A percentile compares a stretch with the other conserved stretches of the same genome.
phyloP scores from a whole-genome alignment of 2,329 filamentous ascomycete genomes.

The Podosphaera xanthii region DNA sequence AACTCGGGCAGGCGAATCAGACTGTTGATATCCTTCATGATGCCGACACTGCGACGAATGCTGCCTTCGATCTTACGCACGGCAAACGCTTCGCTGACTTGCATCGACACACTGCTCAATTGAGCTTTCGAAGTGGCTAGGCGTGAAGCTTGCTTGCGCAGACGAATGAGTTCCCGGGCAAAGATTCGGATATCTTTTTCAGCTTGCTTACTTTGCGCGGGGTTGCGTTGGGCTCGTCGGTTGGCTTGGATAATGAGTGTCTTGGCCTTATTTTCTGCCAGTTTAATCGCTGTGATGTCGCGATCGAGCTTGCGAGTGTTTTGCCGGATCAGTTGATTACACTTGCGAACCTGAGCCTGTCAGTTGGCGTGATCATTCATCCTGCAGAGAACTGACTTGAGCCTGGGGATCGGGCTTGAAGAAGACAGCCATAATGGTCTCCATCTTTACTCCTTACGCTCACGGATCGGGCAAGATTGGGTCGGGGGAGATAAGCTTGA shows the following conservation, averaged over 20 bases:
- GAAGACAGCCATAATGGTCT: constrained; percentile 67
- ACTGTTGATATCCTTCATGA: constrained; percentile 92
- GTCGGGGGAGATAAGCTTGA: background rate
- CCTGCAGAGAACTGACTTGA: constrained; percentile 37
- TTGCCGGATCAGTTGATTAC: constrained; percentile 67
- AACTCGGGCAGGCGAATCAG: constrained; percentile 70
- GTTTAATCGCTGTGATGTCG: constrained; percentile 59
- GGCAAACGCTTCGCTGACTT: constrained; percentile 89
- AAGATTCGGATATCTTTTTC: constrained; percentile 67
- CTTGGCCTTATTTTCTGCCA: constrained; percentile 65
- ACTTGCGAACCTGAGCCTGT: constrained; percentile 61
- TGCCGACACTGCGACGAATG: constrained; percentile 63
- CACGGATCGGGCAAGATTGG: background rate
- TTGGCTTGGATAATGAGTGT: constrained; percentile 66
- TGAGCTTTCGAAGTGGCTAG: constrained; percentile 78
- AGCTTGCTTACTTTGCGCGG: constrained; percentile 56
- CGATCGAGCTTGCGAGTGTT: constrained; percentile 91
- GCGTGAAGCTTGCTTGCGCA: constrained; percentile 51
- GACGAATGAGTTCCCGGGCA: constrained; percentile 65
- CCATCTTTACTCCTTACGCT: constrained; percentile 32
- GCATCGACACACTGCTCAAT: constrained; percentile 82
- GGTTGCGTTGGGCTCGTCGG: constrained; percentile 58
- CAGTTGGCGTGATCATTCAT: constrained; percentile 2
- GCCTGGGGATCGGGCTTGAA: constrained; percentile 81
- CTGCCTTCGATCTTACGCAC: constrained; percentile 89